Evolutionary conservation across 2,329 filamentous ascomycete genomes (phyloP), one percentile per base, ranked within the genome.

Genomic region (Cercospora canescens): DNA sequence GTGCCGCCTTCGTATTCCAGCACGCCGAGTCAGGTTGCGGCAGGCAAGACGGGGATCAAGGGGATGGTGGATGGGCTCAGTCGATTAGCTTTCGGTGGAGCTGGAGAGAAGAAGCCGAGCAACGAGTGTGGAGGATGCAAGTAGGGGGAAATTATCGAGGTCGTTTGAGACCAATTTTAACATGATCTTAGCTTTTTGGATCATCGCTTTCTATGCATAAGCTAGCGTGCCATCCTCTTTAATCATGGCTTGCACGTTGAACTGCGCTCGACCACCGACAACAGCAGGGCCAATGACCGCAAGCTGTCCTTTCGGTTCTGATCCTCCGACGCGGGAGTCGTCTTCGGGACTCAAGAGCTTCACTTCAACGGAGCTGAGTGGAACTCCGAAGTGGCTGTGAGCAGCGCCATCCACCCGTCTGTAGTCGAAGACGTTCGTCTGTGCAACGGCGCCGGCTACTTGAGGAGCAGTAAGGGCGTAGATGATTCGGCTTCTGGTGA

Each of bases 401-500:
- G 79, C 79, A 12, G 70, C 68, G 18, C 79, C 77, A 37, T 79
- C 79, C 3, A 81, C 68, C 85, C 84, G 70, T 57, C 94, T 84
- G 78, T 98, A 98, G 77, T 98, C 94, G 75, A 92, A 96, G 41
- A 94, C 85, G 67, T 92, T 89, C 7, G 92, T 96, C 80, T 98
- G 94, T 1, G 90, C 84, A n/a, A 96, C 87, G 0, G 94, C 90
- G 39, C 95, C 95, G 2, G 94, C 94, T n/a, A 98, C 91, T 67
- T 88, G 87, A 26, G 92, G 83, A 0, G 91, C 89, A 18, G 93
- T 91, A 62, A 99, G 84, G 3, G 93, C 94, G 78, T 98, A 97
- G 59, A 96, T 84, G 64, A 97, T 84, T 60, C 93, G 88, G 1
- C 93, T 90, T 30, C 90, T 87, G 1, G 91, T 92, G 78, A 93